Percentiles rank a stretch among this genome's conserved stretches.
These are phyloP conservation scores for Wickerhamomyces chambardii DNA, from an alignment of 805 yeast genomes.

Conservation along the genomic window DNA sequence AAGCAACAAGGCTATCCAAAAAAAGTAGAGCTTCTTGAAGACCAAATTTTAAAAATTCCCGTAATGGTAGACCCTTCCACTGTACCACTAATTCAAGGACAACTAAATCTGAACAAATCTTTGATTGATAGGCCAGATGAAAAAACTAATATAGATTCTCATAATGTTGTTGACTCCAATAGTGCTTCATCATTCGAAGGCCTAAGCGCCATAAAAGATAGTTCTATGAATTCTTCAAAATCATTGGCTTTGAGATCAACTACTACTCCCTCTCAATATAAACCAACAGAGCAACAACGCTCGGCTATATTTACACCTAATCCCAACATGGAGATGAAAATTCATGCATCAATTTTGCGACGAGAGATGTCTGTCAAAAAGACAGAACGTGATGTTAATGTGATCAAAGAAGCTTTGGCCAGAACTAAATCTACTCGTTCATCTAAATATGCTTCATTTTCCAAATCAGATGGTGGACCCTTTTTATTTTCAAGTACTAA, in stretches of 20 bases:
- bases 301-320: background rate
- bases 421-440: conserved; percentile 7
- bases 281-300: too few species aligned
- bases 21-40: too few species aligned
- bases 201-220: background rate
- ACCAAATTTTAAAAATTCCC: too few species aligned
- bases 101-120: too few species aligned
- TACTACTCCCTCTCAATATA: too few species aligned
- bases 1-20: too few species aligned
- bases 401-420: conserved; percentile 5
- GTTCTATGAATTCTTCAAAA: too few species aligned
- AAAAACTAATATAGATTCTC: background rate
- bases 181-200: background rate
- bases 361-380: background rate
- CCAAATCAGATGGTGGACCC: conserved; percentile 1
- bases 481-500: conserved; percentile 5
- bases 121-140: background rate
- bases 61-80: too few species aligned
- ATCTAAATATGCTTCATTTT: background rate
- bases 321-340: background rate
- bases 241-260: too few species aligned
- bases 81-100: too few species aligned
- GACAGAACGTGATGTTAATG: conserved; percentile 4
- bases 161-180: background rate
- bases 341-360: conserved; percentile 2